These are phyloP conservation scores for Gaertneriomyces semiglobifer DNA, from an alignment of 192 early-diverging fungal genomes.

Conservation along the genomic window DNA sequence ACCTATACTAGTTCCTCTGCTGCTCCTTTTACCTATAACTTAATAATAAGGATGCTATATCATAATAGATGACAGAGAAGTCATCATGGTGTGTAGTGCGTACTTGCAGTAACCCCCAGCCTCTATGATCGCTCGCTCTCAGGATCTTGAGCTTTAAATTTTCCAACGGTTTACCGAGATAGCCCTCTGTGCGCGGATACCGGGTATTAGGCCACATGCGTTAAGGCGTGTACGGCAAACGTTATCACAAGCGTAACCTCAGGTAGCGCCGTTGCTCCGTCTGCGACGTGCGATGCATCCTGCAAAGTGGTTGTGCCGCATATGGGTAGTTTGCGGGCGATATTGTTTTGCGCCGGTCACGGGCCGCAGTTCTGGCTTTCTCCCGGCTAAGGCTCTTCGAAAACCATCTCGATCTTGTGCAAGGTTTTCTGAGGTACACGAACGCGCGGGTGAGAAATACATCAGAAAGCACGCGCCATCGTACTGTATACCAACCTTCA, in stretches of 20 bases:
- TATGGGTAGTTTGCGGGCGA: conserved; percentile 4
- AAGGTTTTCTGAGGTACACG: conserved; percentile 2
- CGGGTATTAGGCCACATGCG: conserved; percentile 3
- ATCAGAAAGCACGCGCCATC: conserved; percentile 2
- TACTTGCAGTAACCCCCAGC: conserved; percentile 4
- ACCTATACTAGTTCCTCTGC: conserved; percentile 4
- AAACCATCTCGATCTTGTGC: conserved; percentile 4
- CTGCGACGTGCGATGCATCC: conserved; percentile 4
- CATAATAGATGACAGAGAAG: conserved; percentile 4
- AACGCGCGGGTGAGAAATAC: conserved; percentile 4
- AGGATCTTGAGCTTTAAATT: conserved; percentile 2
- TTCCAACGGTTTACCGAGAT: conserved; percentile 6
- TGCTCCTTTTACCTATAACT: conserved; percentile 6
- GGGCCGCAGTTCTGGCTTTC: conserved; percentile 5
- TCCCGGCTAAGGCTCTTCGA: conserved; percentile 1
- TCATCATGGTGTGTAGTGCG: conserved; percentile 4
- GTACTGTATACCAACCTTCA: conserved; percentile 4
- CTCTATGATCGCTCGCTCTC: conserved; percentile 5
- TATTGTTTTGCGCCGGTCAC: conserved; percentile 5
- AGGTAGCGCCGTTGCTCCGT: too few relatives aligned
- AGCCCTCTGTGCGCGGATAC: conserved; percentile 3
- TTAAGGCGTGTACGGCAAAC: conserved; percentile 4
- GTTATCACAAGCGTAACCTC: conserved; percentile 3
- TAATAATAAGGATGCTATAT: conserved; percentile 4
- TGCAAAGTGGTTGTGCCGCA: conserved; percentile 3